phyloP scores from a whole-genome alignment of 2,329 filamentous ascomycete species.

The Cladophialophora bantiana region DNA sequence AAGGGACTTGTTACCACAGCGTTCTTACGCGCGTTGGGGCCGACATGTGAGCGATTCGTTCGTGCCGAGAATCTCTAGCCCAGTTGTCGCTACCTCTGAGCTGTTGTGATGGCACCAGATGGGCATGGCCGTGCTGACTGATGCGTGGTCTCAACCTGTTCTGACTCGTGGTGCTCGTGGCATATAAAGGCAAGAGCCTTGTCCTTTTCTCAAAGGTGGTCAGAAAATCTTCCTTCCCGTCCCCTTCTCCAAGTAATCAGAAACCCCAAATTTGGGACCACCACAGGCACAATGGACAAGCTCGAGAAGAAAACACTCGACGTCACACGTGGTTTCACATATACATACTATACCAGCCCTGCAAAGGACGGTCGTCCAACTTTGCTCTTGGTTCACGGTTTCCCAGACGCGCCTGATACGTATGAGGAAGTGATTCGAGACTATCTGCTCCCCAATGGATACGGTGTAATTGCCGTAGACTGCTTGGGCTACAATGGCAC shows the following conservation, averaged over 20 bases:
- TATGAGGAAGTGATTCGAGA: conserved; percentile 52
- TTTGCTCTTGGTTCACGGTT: conserved; percentile 58
- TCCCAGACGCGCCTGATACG: conserved; percentile 55
- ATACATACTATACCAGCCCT: conserved; percentile 51
- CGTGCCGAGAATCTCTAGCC: neutral
- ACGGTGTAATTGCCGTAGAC: conserved; percentile 52
- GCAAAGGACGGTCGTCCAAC: conserved; percentile 41
- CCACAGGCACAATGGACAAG: conserved; percentile 15
- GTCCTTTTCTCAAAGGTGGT: neutral
- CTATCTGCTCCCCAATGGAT: conserved; percentile 49
- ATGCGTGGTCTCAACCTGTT: neutral
- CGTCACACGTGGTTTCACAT: conserved; percentile 42
- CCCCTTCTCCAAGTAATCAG: neutral
- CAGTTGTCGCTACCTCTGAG: neutral
- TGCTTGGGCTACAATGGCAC: conserved; percentile 51
- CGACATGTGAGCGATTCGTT: neutral
- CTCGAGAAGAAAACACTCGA: conserved; percentile 28
- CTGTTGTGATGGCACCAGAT: neutral
- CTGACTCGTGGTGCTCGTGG: neutral
- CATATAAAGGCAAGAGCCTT: conserved; percentile 5
- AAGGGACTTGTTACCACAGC: neutral
- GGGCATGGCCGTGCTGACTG: neutral
- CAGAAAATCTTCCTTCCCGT: neutral
- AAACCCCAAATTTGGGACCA: neutral
- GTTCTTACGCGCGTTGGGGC: neutral